Percentiles rank a stretch among this genome's conserved stretches.
Conservation (phyloP, 2,329 filamentous ascomycete genomes). For the Colletotrichum paranaense region DNA sequence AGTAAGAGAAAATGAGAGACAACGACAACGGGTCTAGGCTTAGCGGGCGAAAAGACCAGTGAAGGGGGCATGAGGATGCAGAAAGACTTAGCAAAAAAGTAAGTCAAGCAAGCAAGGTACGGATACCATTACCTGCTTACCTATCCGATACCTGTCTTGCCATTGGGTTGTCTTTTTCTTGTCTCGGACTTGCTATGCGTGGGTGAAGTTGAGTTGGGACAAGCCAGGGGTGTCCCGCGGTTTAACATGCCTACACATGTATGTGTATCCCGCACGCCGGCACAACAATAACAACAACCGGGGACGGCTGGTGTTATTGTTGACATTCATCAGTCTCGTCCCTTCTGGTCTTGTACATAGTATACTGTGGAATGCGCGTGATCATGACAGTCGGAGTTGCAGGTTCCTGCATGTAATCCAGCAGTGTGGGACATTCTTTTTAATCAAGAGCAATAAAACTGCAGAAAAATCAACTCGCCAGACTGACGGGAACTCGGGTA, state of each 20-base stretch:
- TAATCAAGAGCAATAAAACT: background rate
- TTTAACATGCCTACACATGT: too few species aligned
- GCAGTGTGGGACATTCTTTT: background rate
- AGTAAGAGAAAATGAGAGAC: background rate
- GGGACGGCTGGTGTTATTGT: background rate
- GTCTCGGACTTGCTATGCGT: background rate
- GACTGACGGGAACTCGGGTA: too few species aligned
- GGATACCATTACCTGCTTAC: too few species aligned
- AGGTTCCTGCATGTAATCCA: background rate
- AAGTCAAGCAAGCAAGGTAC: background rate
- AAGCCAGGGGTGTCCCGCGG: background rate
- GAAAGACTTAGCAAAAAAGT: background rate
- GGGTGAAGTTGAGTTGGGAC: background rate
- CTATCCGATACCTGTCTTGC: background rate
- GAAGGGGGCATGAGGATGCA: background rate
- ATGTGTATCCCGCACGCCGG: too few species aligned
- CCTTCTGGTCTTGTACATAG: background rate
- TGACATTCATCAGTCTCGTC: background rate
- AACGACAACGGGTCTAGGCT: conserved; percentile 1
- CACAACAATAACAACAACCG: background rate
- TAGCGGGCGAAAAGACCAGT: background rate
- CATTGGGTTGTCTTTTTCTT: background rate
- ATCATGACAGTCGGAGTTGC: background rate
- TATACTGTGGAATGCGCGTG: background rate
- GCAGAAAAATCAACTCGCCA: too few species aligned